These are phyloP conservation scores for Cardiospermum halicacabum DNA, from an alignment of 345 rosid genomes.

Conservation along the genomic window DNA sequence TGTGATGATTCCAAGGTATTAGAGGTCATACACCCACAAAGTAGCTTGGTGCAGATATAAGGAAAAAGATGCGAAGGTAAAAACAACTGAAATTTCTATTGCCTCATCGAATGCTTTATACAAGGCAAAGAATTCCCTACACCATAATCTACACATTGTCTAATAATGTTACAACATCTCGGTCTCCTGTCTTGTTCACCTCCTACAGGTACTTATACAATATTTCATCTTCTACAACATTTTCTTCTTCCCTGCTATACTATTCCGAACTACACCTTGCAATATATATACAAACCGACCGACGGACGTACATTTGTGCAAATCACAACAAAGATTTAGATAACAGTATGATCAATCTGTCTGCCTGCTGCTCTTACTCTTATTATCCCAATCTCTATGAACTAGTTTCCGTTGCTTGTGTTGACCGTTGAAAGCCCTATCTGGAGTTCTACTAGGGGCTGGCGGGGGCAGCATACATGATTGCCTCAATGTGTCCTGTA, in stretches of 20 bases:
- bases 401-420: constrained; percentile 40
- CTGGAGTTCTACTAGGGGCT: constrained; percentile 24
- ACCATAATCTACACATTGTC: constrained; percentile 26
- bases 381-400: constrained; percentile 29
- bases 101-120: constrained; percentile 45
- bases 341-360: constrained; percentile 16
- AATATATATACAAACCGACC: constrained; percentile 32
- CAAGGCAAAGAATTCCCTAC: constrained; percentile 45
- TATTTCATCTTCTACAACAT: constrained; percentile 6
- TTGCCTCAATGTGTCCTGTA: constrained; percentile 40
- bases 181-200: not conserved
- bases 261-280: constrained; percentile 19
- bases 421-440: constrained; percentile 36
- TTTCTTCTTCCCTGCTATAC: constrained; percentile 14
- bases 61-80: no score
- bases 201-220: constrained; percentile 2
- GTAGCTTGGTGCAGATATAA: no score
- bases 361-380: constrained; percentile 25
- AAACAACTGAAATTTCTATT: constrained; percentile 27
- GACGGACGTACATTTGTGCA: not conserved
- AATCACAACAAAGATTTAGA: constrained; percentile 7
- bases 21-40: no score
- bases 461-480: constrained; percentile 53
- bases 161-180: constrained; percentile 13
- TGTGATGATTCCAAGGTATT: no score